phyloP scores from a whole-genome alignment of 1,284 basidiomycete genomes.

The Ustilago xerochloae region DNA sequence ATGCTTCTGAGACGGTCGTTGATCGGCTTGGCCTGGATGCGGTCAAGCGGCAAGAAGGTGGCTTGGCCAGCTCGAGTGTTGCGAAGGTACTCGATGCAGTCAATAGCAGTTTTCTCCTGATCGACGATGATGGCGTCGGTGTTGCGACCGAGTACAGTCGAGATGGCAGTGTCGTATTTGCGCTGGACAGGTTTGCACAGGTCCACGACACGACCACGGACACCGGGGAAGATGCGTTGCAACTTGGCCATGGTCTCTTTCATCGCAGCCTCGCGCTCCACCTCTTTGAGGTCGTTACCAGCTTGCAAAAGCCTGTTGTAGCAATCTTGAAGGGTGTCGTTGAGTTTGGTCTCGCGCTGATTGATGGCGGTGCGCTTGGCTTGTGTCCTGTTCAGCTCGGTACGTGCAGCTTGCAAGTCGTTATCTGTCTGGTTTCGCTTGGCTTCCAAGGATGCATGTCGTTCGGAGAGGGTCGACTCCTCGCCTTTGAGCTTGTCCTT shows the following conservation, averaged over 20 bases:
- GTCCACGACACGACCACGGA: conserved; percentile 83
- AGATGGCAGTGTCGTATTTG: conserved; percentile 93
- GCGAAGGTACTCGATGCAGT: conserved; percentile 96
- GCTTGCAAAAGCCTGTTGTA: conserved; percentile 80
- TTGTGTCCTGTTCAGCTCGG: conserved; percentile 80
- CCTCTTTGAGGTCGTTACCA: conserved; percentile 72
- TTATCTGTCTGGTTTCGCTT: conserved; percentile 32
- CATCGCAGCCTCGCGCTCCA: conserved; percentile 82
- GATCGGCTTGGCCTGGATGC: conserved; percentile 90
- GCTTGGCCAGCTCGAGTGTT: conserved; percentile 93
- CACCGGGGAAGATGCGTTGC: conserved; percentile 73
- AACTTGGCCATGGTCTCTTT: conserved; percentile 86
- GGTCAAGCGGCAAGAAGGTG: conserved; percentile 96
- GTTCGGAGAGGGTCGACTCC: conserved; percentile 72
- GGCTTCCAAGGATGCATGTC: conserved; percentile 71
- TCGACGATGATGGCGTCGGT: conserved; percentile 96
- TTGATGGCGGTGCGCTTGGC: conserved; percentile 78
- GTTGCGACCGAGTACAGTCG: conserved; percentile 92
- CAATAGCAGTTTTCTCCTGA: conserved; percentile 93
- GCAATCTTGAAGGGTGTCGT: conserved; percentile 86
- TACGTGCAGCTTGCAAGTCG: conserved; percentile 70
- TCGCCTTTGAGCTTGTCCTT: conserved; percentile 76
- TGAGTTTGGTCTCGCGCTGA: conserved; percentile 70
- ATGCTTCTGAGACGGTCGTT: conserved; percentile 95
- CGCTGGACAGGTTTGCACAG: conserved; percentile 90